These are phyloP conservation scores for Pilasporangium apinafurcum DNA, from an alignment of 352 stramenopile species.

Conservation along the genomic window DNA sequence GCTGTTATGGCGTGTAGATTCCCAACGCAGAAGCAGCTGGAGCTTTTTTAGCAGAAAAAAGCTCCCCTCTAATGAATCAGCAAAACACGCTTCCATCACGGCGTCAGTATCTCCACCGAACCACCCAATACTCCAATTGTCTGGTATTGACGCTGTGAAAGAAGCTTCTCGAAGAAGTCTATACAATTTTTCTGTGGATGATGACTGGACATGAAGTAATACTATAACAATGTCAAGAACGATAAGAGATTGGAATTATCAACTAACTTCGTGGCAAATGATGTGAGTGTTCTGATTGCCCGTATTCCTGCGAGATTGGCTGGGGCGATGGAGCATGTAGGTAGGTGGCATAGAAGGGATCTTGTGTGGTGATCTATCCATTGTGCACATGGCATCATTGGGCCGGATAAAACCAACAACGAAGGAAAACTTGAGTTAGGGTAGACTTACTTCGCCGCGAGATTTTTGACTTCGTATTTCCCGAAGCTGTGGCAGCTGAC, in stretches of 20 bases:
- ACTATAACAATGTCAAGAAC: not conserved
- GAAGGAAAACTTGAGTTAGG: not conserved
- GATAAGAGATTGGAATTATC: not conserved
- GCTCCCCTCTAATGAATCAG: too few species aligned
- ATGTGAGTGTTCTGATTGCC: not conserved
- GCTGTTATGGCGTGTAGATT: too few species aligned
- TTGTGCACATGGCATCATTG: not conserved
- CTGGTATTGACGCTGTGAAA: constrained; percentile 31
- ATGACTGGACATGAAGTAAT: constrained; percentile 9
- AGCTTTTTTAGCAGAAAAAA: too few species aligned
- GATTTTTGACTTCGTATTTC: constrained; percentile 49
- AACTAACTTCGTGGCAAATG: not conserved
- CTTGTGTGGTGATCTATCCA: constrained; percentile 10
- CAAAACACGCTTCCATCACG: too few species aligned
- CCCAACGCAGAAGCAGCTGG: too few species aligned
- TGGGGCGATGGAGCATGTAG: constrained; percentile 19
- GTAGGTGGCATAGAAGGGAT: constrained; percentile 30
- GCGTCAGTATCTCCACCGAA: not conserved
- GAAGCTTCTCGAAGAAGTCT: constrained; percentile 26
- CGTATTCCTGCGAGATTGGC: constrained; percentile 13
- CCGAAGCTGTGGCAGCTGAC: constrained; percentile 39
- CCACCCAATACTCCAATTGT: constrained; percentile 21
- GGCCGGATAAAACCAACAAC: not conserved
- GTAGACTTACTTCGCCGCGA: constrained; percentile 27
- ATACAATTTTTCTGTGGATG: constrained; percentile 34